Evolutionary conservation across 2,329 filamentous ascomycete genomes (phyloP).

Genomic region (Phyllosticta citribraziliensis): DNA sequence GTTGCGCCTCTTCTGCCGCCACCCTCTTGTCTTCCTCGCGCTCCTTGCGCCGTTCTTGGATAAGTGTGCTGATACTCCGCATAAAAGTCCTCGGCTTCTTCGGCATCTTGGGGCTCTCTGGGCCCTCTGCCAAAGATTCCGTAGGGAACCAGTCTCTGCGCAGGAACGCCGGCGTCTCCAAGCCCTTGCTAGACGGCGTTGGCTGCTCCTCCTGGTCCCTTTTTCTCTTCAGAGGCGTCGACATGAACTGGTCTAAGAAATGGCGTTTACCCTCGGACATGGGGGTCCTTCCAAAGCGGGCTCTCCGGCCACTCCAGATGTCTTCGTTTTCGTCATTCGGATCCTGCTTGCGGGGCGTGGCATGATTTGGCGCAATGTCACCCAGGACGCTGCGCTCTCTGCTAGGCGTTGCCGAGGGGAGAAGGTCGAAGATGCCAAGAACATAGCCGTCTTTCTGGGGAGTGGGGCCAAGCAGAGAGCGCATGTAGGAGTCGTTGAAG

Average conservation of each 20-base stretch:
- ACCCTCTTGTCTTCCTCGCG: conserved; percentile 20
- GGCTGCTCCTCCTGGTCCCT: conserved; percentile 29
- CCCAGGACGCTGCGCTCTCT: conserved; percentile 22
- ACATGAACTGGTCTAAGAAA: conserved; percentile 49
- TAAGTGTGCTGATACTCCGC: conserved; percentile 5
- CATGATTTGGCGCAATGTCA: conserved; percentile 23
- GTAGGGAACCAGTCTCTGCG: conserved; percentile 42
- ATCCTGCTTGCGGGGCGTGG: conserved; percentile 30
- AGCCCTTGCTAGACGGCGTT: conserved; percentile 28
- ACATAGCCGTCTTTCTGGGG: conserved; percentile 71
- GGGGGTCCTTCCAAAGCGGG: conserved; percentile 35
- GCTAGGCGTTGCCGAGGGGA: conserved; percentile 41
- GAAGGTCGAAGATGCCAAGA: conserved; percentile 65
- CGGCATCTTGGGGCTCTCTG: conserved; percentile 29
- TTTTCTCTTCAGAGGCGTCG: conserved; percentile 50
- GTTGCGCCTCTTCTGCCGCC: conserved; percentile 31
- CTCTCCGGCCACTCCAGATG: conserved; percentile 19
- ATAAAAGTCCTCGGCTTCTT: conserved; percentile 36
- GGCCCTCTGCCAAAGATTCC: conserved; percentile 47
- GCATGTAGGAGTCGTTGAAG: conserved; percentile 43
- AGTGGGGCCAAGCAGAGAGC: conserved; percentile 55
- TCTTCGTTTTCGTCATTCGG: conserved; percentile 16
- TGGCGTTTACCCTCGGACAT: conserved; percentile 50
- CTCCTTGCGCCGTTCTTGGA: conserved; percentile 15
- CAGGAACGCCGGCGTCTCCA: conserved; percentile 63